phyloP scores from a whole-genome alignment of 2,329 filamentous ascomycete species.

The Aspergillus sp. region DNA sequence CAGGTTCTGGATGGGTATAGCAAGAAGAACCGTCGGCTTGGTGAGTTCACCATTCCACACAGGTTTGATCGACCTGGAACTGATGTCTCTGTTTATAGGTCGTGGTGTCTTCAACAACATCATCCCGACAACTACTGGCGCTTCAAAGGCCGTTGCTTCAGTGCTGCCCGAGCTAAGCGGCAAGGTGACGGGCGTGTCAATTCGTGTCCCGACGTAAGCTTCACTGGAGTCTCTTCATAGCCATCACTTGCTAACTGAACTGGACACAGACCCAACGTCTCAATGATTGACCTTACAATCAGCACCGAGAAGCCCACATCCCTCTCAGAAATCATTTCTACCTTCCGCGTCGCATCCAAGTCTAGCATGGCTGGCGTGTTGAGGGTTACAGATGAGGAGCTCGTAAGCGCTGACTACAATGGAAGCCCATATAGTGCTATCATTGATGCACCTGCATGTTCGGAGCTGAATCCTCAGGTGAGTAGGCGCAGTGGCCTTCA shows the following conservation, averaged over 20 bases:
- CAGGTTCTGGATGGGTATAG: slow-evolving; percentile 39
- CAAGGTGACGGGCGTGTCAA: slow-evolving; percentile 94
- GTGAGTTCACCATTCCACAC: slow-evolving; percentile 11
- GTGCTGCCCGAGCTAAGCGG: slow-evolving; percentile 90
- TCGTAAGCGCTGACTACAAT: slow-evolving; percentile 85
- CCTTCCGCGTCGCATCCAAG: slow-evolving; percentile 45
- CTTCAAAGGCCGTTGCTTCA: slow-evolving; percentile 94
- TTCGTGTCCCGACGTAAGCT: slow-evolving; percentile 78
- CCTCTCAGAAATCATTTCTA: slow-evolving; percentile 27
- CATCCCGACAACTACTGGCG: slow-evolving; percentile 91
- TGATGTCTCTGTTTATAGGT: slow-evolving; percentile 48
- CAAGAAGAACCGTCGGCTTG: slow-evolving; percentile 36
- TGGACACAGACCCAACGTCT: slow-evolving; percentile 70
- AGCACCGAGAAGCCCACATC: slow-evolving; percentile 76
- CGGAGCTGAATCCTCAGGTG: slow-evolving; percentile 68
- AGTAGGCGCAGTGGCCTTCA: background rate
- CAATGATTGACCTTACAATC: slow-evolving; percentile 86
- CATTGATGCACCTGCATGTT: slow-evolving; percentile 93
- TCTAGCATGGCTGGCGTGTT: slow-evolving; percentile 63
- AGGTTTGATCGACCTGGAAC: background rate
- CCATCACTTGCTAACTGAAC: background rate
- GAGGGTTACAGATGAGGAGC: slow-evolving; percentile 84
- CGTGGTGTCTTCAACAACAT: slow-evolving; percentile 94
- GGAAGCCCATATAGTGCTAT: slow-evolving; percentile 86
- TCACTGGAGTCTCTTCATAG: background rate